phyloP scores from a whole-genome alignment of 1,284 basidiomycete species.

The Ganoderma multipileum region DNA sequence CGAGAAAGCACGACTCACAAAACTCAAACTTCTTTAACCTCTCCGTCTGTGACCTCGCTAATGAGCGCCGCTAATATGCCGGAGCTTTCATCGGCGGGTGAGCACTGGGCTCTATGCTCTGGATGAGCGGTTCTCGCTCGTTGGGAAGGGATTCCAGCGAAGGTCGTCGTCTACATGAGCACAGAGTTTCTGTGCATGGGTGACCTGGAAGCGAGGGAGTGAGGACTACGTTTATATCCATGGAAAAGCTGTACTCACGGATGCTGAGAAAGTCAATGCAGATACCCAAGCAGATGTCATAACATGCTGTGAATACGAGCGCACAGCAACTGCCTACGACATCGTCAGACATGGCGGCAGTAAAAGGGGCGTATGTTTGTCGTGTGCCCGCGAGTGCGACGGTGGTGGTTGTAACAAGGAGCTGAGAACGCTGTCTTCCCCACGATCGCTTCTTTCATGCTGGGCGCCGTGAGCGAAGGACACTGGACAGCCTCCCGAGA shows the following conservation, averaged over 20 bases:
- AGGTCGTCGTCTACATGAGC: conserved; percentile 6
- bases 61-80: not conserved
- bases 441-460: not conserved
- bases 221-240: not conserved
- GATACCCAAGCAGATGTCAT: conserved; percentile 28
- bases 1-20: not conserved
- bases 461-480: not conserved
- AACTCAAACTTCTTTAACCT: too few relatives aligned
- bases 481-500: too few relatives aligned
- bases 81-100: conserved; percentile 15
- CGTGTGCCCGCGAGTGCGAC: not conserved
- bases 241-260: conserved; percentile 25
- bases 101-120: conserved; percentile 6
- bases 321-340: conserved; percentile 25
- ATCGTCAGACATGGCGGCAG: conserved; percentile 33
- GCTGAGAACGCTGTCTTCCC: not conserved
- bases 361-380: not conserved
- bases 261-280: conserved; percentile 34
- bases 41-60: not conserved
- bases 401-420: not conserved
- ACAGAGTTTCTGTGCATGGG: conserved; percentile 18
- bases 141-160: not conserved
- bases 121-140: conserved; percentile 15
- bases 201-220: conserved; percentile 10
- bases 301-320: conserved; percentile 22